Evolutionary conservation across 2,329 filamentous ascomycete genomes (phyloP).

Genomic region (Phoma sp.): DNA sequence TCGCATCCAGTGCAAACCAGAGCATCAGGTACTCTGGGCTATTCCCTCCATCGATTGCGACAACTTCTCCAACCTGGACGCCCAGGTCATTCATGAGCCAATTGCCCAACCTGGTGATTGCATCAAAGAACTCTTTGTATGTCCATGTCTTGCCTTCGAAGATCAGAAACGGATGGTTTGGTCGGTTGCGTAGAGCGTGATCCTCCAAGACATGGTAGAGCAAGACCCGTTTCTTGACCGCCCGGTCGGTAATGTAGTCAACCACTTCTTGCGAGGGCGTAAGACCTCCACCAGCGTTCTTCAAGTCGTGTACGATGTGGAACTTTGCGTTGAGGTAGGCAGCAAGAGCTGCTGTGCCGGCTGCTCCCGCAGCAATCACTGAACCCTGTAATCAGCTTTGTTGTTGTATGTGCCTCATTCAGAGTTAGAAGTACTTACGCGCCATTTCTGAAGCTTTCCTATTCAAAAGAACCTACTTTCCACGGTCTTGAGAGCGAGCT

Average conservation of each 20-base stretch:
- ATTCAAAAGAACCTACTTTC: neutral
- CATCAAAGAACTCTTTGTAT: slow-evolving; percentile 43
- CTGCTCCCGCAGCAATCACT: slow-evolving; percentile 28
- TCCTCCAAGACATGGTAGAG: slow-evolving; percentile 45
- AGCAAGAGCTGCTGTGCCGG: slow-evolving; percentile 37
- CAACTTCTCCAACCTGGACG: slow-evolving; percentile 40
- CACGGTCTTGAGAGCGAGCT: neutral
- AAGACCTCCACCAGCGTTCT: slow-evolving; percentile 25
- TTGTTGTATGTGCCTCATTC: neutral
- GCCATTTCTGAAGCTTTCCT: slow-evolving; percentile 1
- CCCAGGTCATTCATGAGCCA: slow-evolving; percentile 49
- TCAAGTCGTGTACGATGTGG: slow-evolving; percentile 40
- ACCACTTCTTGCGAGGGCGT: slow-evolving; percentile 23
- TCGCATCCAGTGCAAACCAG: slow-evolving; percentile 48
- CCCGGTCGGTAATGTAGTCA: slow-evolving; percentile 28
- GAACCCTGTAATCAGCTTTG: neutral
- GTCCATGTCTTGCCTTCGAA: slow-evolving; percentile 47
- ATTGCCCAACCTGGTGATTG: slow-evolving; percentile 39
- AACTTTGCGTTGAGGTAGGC: slow-evolving; percentile 49
- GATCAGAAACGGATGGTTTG: slow-evolving; percentile 43
- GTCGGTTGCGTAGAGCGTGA: slow-evolving; percentile 47
- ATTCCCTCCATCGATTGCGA: slow-evolving; percentile 48
- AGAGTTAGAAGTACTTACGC: slow-evolving; percentile 9
- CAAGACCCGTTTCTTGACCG: slow-evolving; percentile 30
- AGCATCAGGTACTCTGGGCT: slow-evolving; percentile 47